phyloP scores from a whole-genome alignment of 495 filamentous ascomycete species.

The Penicillium angulare region DNA sequence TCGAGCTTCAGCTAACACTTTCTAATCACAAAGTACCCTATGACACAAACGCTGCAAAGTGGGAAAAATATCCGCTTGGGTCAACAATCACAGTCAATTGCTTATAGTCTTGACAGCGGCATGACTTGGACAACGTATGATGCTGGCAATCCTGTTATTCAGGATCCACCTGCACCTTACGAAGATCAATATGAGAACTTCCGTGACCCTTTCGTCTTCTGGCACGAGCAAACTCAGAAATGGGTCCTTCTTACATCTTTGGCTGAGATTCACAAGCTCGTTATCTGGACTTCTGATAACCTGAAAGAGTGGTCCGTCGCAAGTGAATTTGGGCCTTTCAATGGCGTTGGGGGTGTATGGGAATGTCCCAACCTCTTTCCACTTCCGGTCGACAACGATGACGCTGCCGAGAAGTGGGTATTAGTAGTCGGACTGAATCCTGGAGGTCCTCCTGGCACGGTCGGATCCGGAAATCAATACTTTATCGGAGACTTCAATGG shows the following conservation, averaged over 20 bases:
- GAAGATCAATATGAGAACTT: conserved; percentile 40
- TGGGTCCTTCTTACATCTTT: conserved; percentile 54
- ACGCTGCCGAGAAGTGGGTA: conserved; percentile 42
- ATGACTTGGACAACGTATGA: conserved; percentile 52
- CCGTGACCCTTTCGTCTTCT: conserved; percentile 58
- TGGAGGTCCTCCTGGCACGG: conserved; percentile 51
- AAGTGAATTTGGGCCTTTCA: conserved; percentile 54
- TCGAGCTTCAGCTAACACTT: neutral
- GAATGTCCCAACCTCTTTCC: conserved; percentile 56
- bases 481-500: conserved; percentile 40
- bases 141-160: conserved; percentile 51
- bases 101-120: conserved; percentile 55
- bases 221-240: conserved; percentile 42
- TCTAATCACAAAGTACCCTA: conserved; percentile 14
- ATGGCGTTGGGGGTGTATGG: conserved; percentile 54
- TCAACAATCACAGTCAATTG: conserved; percentile 54
- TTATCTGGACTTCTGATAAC: conserved; percentile 52
- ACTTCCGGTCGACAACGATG: conserved; percentile 26
- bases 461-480: conserved; percentile 41
- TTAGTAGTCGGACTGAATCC: conserved; percentile 53
- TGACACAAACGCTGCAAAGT: conserved; percentile 22
- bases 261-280: conserved; percentile 49
- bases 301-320: conserved; percentile 51
- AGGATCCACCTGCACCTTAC: conserved; percentile 33
- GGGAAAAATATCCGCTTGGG: conserved; percentile 26